Evolutionary conservation across 2,329 filamentous ascomycete genomes (phyloP), one percentile per base, ranked within the genome.

Genomic region (Sarocladium brachiariae): DNA sequence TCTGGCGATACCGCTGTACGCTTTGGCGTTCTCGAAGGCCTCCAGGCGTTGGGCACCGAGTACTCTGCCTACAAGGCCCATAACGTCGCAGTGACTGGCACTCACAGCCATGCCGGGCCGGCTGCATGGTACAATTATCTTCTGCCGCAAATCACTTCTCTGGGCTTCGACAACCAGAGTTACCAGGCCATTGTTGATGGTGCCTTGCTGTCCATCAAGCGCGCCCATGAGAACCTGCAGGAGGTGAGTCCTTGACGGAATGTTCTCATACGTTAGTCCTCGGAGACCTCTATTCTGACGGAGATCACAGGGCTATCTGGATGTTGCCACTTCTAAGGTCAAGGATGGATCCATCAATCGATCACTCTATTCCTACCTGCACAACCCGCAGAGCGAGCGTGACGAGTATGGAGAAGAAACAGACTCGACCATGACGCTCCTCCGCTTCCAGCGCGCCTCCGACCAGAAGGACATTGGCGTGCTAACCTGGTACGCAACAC

Each of bases 61-160:
- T 96, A 91, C 64, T 73, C 78, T 1, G 69, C 84, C 24, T 97
- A 96, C 66, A 80, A 77, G 43, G 79, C 87, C 59, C 78, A 87
- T 58, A 97, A 96, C 61, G 70, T 96, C 31, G 92, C 92, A 30
- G 79, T 97, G 19, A 95, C 89, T 0, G 92, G 91, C 50, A 97
- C 92, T 0, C 92, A 97, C 66, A 93, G 88, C 23, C 92, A 97
- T 69, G 85, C 90, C 21, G 92, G 91, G 0, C 91, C 92, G 0
- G 92, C 87, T 2, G 92, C 87, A 5, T 97, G 90, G 89, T 75
- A 95, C 64, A 97, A 97, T 68, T 97, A 96, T 63, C 77, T 97
- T 9, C 75, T 96, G 5, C 92, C 91, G 7, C 91, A 96, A 63
- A 86, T 97, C 56, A 93, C 92, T 0, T 91, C 84, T 61, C 77